Conservation (phyloP, 495 filamentous ascomycete species). For the Parmelia sp. region DNA sequence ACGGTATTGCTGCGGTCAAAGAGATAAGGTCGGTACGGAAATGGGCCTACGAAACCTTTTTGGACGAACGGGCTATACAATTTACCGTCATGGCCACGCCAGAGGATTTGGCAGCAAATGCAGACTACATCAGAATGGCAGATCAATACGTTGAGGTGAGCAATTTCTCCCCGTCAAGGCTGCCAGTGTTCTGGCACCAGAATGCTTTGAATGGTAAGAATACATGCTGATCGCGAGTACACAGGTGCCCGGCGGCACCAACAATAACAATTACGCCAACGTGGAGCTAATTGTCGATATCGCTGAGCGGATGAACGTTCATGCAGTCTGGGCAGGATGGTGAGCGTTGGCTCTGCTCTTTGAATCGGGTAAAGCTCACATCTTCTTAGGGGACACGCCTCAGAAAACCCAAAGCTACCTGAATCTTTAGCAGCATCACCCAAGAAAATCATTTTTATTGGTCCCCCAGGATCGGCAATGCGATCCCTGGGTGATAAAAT, state of each 20-base stretch:
- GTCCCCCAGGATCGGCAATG: constrained; percentile 96
- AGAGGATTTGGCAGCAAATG: constrained; percentile 96
- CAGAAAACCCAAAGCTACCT: constrained; percentile 95
- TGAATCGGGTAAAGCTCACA: constrained; percentile 10
- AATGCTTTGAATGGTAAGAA: neutral
- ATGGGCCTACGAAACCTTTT: constrained; percentile 99
- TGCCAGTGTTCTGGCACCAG: neutral
- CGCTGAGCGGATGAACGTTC: constrained; percentile 96
- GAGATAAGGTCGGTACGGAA: constrained; percentile 97
- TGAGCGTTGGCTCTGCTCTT: constrained; percentile 37
- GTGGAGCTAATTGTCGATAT: constrained; percentile 98
- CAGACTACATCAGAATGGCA: constrained; percentile 98
- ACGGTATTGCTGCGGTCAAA: constrained; percentile 98
- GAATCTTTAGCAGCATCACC: constrained; percentile 92
- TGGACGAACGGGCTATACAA: constrained; percentile 95
- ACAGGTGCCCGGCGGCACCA: constrained; percentile 89
- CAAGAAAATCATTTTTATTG: constrained; percentile 98
- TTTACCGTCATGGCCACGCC: constrained; percentile 99
- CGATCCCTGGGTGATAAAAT: constrained; percentile 99
- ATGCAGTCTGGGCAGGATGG: constrained; percentile 99
- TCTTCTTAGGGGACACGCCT: constrained; percentile 79
- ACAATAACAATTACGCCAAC: constrained; percentile 99
- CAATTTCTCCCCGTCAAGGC: neutral
- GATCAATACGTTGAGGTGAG: constrained; percentile 96
- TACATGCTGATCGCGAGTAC: constrained; percentile 1